Conservation (phyloP, 1,284 basidiomycete genomes). For the Ustilago curta region DNA sequence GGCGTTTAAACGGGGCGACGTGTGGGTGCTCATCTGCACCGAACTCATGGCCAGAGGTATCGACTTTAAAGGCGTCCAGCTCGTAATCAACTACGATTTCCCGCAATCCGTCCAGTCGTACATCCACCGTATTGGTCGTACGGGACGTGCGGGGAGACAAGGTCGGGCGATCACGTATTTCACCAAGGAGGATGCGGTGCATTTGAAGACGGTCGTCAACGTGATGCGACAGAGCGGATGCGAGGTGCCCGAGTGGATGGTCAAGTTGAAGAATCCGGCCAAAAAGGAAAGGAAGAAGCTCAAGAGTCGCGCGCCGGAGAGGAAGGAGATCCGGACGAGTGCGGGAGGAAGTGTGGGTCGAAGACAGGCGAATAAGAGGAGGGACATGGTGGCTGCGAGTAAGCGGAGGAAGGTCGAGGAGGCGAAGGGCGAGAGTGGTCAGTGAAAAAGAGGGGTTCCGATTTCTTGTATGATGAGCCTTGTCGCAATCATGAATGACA, state of each 20-base stretch:
- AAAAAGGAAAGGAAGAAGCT: slow-evolving; percentile 87
- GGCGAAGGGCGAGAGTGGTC: not conserved
- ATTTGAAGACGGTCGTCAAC: slow-evolving; percentile 94
- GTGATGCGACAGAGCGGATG: slow-evolving; percentile 87
- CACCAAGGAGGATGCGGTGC: slow-evolving; percentile 90
- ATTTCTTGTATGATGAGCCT: not conserved
- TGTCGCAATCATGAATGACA: not conserved
- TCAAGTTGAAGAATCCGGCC: slow-evolving; percentile 78
- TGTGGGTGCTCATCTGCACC: slow-evolving; percentile 68
- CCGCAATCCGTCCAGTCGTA: slow-evolving; percentile 81
- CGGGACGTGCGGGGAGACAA: slow-evolving; percentile 89
- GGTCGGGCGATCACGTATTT: slow-evolving; percentile 96
- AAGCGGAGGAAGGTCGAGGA: slow-evolving; percentile 52
- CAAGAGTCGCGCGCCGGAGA: slow-evolving; percentile 80
- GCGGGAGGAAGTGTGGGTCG: slow-evolving; percentile 58
- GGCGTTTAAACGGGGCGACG: slow-evolving; percentile 79
- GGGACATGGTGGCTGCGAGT: slow-evolving; percentile 62
- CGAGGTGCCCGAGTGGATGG: slow-evolving; percentile 67
- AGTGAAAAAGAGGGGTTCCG: not conserved
- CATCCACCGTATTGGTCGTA: slow-evolving; percentile 94
- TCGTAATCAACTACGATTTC: slow-evolving; percentile 87
- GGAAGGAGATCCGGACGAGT: slow-evolving; percentile 70
- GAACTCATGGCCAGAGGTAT: slow-evolving; percentile 83
- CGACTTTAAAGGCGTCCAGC: slow-evolving; percentile 91
- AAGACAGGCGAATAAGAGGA: slow-evolving; percentile 48